A percentile compares a stretch with the other conserved stretches of the same genome.
phyloP scores from a whole-genome alignment of 1,284 basidiomycete species.

The Cryptococcus floricola region DNA sequence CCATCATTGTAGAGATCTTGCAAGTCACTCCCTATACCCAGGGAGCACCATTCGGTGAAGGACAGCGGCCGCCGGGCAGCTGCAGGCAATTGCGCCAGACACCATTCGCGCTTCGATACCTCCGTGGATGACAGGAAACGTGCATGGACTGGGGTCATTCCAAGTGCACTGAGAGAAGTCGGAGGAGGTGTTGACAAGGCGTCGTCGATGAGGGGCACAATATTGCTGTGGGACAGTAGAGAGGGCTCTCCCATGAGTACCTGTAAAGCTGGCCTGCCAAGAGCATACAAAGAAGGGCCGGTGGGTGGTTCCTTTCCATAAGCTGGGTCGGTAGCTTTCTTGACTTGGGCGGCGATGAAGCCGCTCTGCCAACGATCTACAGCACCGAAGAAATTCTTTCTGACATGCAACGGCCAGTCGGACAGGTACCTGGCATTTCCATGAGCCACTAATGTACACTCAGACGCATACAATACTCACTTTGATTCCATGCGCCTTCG shows the following conservation, averaged over 20 bases:
- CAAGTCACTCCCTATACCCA: conserved; percentile 30
- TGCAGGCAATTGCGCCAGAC: conserved; percentile 19
- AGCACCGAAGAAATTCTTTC: conserved; percentile 60
- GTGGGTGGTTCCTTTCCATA: conserved; percentile 33
- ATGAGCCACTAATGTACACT: background rate
- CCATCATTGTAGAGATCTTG: conserved; percentile 19
- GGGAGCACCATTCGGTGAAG: conserved; percentile 31
- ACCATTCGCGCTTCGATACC: conserved; percentile 23
- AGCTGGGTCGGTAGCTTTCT: conserved; percentile 6
- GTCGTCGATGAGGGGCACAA: conserved; percentile 46
- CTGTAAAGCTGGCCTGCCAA: conserved; percentile 58
- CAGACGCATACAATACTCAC: conserved; percentile 54
- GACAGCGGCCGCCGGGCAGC: conserved; percentile 19
- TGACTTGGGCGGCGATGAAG: conserved; percentile 23
- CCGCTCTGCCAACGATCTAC: conserved; percentile 64
- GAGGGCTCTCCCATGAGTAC: conserved; percentile 64
- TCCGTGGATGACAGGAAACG: conserved; percentile 22
- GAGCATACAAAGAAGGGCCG: conserved; percentile 27
- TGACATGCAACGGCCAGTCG: conserved; percentile 36
- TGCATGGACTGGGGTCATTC: conserved; percentile 27
- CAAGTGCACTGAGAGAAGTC: conserved; percentile 14
- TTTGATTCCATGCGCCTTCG: conserved; percentile 61
- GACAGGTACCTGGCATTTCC: conserved; percentile 38
- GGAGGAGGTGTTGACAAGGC: conserved; percentile 16
- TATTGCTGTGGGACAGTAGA: conserved; percentile 56